A percentile compares a stretch with the other conserved stretches of the same genome.
phyloP scores from a whole-genome alignment of 345 rosid species.

The Eucalyptus leucophloia region DNA sequence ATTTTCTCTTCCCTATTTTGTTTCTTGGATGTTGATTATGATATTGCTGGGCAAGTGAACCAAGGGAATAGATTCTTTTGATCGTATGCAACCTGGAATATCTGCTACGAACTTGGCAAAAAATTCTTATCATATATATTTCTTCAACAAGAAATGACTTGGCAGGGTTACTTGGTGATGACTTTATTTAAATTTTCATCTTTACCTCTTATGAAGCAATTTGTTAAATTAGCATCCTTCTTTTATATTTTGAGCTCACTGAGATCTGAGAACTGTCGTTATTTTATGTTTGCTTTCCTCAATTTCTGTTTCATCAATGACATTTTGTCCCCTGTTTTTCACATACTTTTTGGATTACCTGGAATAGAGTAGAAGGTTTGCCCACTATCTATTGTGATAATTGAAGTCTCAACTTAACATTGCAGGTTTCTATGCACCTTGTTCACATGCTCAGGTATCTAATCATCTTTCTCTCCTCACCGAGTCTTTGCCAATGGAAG shows the following conservation, averaged over 20 bases:
- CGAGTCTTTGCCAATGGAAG: constrained; percentile 54
- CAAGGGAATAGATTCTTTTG: background rate
- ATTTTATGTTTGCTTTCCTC: background rate
- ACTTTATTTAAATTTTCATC: background rate
- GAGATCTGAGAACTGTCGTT: background rate
- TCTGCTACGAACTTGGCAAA: background rate
- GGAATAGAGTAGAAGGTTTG: background rate
- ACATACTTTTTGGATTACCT: background rate
- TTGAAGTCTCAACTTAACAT: background rate
- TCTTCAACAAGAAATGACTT: background rate
- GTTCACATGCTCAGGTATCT: constrained; percentile 68
- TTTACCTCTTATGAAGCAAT: background rate
- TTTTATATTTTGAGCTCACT: background rate
- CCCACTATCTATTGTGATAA: background rate
- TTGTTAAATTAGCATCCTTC: background rate
- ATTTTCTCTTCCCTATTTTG: background rate
- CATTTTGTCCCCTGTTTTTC: background rate
- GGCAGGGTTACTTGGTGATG: background rate
- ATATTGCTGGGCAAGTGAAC: background rate
- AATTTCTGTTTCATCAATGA: background rate
- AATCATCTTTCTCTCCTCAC: constrained; percentile 59
- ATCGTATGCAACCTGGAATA: background rate
- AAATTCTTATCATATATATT: background rate
- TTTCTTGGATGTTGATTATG: background rate
- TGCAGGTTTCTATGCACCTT: constrained; percentile 82